Evolutionary conservation across 1,284 basidiomycete genomes (phyloP), one percentile per base, ranked within the genome.

Genomic region (Tilletia indica): DNA sequence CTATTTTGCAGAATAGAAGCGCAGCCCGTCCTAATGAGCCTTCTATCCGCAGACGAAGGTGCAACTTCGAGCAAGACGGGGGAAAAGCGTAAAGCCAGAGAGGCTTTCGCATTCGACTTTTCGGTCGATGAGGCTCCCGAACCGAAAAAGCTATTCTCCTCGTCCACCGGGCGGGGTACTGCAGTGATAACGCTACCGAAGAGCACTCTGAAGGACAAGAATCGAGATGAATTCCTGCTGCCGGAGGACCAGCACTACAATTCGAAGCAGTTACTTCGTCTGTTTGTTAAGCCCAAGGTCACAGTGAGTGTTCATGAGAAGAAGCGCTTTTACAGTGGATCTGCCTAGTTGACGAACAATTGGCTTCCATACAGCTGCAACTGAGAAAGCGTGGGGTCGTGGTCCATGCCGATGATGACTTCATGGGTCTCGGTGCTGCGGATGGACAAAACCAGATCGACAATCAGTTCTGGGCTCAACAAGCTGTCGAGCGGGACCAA

Each of bases 241-340:
- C 96, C 96, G 0, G 94, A 97, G 79, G 96, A 99, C 84, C 97
- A 96, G 90, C 96, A 98, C 85, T 99, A 99, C 84, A 92, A 91
- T 68, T 93, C 91, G 80, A 88, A 90, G 75, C 92, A 96, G 80
- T 88, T 99, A 6, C 88, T 99, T 49, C 91, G 93, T 2, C 85
- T 99, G 54, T 98, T 98, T 87, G 86, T 97, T 80, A 99, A 99
- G 85, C 96, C 81, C 3, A 78, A 80, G 51, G 79, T 79, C 21
- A 76, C 77, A 11, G 77, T 83, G 71, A 78, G 14, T 67, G 12
- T 31, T 69, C 56, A 67, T 16, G 21, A 51, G 71, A 51, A 25
- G 21, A 11, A 68, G 12, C 42, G 49, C 72, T 47, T 36, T 19
- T 8, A 68, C 54, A 42, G 19, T 77, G 94, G 93, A 85, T 94